Conservation (phyloP, 2,329 filamentous ascomycete genomes). For the Aspergillus ruber region DNA sequence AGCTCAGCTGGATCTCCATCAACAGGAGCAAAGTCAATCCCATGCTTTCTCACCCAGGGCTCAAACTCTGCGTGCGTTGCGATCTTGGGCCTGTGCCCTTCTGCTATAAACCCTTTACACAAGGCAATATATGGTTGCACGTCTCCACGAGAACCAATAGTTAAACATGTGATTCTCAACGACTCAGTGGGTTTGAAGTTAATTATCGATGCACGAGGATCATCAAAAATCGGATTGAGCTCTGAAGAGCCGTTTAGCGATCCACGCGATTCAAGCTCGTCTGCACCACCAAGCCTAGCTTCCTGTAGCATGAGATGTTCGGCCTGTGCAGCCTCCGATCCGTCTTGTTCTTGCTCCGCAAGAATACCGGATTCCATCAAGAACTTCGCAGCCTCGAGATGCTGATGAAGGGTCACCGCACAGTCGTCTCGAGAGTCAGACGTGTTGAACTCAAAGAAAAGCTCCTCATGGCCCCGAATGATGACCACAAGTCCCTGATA, state of each 20-base stretch:
- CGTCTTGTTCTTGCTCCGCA: slow-evolving; percentile 61
- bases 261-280: slow-evolving; percentile 21
- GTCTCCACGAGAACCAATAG: slow-evolving; percentile 90
- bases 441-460: slow-evolving; percentile 89
- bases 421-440: slow-evolving; percentile 81
- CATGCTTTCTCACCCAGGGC: slow-evolving; percentile 82
- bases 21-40: slow-evolving; percentile 84
- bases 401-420: slow-evolving; percentile 69
- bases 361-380: slow-evolving; percentile 64
- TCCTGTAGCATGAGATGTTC: slow-evolving; percentile 76
- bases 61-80: slow-evolving; percentile 90
- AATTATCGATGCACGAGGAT: slow-evolving; percentile 77
- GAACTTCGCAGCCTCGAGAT: slow-evolving; percentile 65
- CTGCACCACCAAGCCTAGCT: slow-evolving; percentile 51
- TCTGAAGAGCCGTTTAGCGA: slow-evolving; percentile 27
- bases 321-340: slow-evolving; percentile 66
- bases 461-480: slow-evolving; percentile 86
- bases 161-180: slow-evolving; percentile 82
- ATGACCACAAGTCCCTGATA: slow-evolving; percentile 89
- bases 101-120: slow-evolving; percentile 80
- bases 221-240: slow-evolving; percentile 78
- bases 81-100: slow-evolving; percentile 81
- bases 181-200: slow-evolving; percentile 81
- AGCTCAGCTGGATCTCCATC: slow-evolving; percentile 88
- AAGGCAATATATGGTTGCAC: slow-evolving; percentile 97